A percentile compares a stretch with the other conserved stretches of the same genome.
Conservation (phyloP, 306 rosid genomes). For the Urtica urens region DNA sequence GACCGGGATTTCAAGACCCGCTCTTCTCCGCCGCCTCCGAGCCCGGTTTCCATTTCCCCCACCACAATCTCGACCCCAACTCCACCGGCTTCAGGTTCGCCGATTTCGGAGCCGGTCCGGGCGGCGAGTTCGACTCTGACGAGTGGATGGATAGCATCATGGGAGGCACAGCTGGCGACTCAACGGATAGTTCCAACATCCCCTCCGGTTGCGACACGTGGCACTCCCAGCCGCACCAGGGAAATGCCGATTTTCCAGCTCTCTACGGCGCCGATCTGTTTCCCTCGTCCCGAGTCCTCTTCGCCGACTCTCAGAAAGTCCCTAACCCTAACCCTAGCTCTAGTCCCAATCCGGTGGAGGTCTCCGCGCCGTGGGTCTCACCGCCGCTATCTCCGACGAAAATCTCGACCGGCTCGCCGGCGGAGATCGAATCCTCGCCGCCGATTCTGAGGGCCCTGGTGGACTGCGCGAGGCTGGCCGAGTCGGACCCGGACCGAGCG, state of each 20-base stretch:
- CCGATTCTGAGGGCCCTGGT: slow-evolving; percentile 57
- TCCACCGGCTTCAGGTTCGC: slow-evolving; percentile 49
- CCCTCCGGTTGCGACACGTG: slow-evolving; percentile 56
- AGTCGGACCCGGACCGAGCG: slow-evolving; percentile 55
- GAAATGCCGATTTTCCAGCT: slow-evolving; percentile 39
- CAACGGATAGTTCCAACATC: slow-evolving; percentile 61
- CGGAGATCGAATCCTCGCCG: slow-evolving; percentile 42
- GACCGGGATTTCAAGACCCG: slow-evolving; percentile 33
- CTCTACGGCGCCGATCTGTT: slow-evolving; percentile 45
- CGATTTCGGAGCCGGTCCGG: slow-evolving; percentile 35
- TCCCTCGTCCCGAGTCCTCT: slow-evolving; percentile 38
- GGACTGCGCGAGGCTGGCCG: slow-evolving; percentile 44
- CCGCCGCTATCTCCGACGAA: slow-evolving; percentile 15
- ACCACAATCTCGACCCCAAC: slow-evolving; percentile 50
- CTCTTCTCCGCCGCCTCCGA: slow-evolving; percentile 45
- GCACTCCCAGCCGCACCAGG: slow-evolving; percentile 15
- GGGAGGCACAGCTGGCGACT: slow-evolving; percentile 42
- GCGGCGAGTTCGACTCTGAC: slow-evolving; percentile 74
- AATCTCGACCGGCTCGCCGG: slow-evolving; percentile 28
- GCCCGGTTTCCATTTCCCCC: slow-evolving; percentile 54
- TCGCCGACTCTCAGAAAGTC: slow-evolving; percentile 31
- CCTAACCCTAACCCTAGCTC: background rate
- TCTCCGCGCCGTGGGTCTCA: slow-evolving; percentile 24
- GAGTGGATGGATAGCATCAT: slow-evolving; percentile 94
- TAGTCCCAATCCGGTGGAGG: slow-evolving; percentile 29